Evolutionary conservation across 2,329 filamentous ascomycete species (phyloP), one percentile per base, ranked within the genome.

Genomic region (Hysterium pulicare): DNA sequence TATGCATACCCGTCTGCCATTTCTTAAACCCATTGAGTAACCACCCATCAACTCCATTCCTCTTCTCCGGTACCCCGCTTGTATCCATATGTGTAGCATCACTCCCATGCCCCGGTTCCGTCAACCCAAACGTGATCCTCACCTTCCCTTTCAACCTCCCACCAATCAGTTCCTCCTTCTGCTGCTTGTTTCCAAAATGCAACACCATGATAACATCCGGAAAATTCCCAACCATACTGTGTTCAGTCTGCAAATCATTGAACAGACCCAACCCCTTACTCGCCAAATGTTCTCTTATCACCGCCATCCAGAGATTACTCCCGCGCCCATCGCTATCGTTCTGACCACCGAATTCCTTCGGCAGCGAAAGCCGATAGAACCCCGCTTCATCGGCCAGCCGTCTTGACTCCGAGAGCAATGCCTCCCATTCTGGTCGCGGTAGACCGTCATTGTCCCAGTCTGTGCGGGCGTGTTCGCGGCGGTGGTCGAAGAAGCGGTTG

Each of bases 1-100:
- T 66, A 53, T 83, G 79, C 62, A 81, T 79, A 2, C 79, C 79
- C 2, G 78, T 82, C 68, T 83, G 81, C 81, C 81, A 84, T 62
- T 78, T 81, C 66, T 84, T 83, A 36, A 67, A 69, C 3, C 80
- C 81, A 35, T 75, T 76, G 51, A 83, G 73, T 50, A 75, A 36
- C 66, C 72, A 82, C 5, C 73, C 74, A 2, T 68, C 57, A 4
- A 66, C 64, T 1, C 73, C 75, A 36, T 72, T 67, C 3, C 64
- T 66, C 10, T 53, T 70, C 50, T 72, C 69, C 19, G 66, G 69
- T 23, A 51, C 62, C 2, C 76, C 81, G 20, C 59, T 66, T 0
- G 80, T 83, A 17, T 70, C 73, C 77, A 83, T 82, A 54, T 78
- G 76, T 2, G 80, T 83, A 4, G 79, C 80, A 61, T 83, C 80